Evolutionary conservation across 2,329 filamentous ascomycete genomes (phyloP), one percentile per base, ranked within the genome.

Genomic region (Mycocentrospora acerina): DNA sequence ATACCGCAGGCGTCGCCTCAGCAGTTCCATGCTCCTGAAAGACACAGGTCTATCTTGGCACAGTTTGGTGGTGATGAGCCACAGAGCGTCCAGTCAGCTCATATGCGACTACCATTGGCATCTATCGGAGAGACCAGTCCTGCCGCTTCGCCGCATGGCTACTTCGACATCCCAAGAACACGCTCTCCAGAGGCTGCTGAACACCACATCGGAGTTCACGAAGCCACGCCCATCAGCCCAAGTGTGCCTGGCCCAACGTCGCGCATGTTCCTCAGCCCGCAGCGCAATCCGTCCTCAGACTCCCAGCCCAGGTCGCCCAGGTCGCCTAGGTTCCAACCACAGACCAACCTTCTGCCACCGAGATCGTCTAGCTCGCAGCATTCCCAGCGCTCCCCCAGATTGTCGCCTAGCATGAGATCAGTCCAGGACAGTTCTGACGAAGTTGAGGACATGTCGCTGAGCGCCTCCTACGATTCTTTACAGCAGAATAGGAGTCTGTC

Each of bases 401-500:
- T 53, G 18, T 69, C 67, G 8, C 67, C 73, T n/a, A 75, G 71
- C 55, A 70, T 73, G 24, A 59, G 71, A 32, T 74, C 74, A 9
- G 68, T 72, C 9, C 64, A 57, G 4, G 71, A 75, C 39, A 82
- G 80, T 18, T 83, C 81, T 2, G 78, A 80, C 42, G 87, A 90
- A 34, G 86, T 89, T 37, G 88, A 91, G 42, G 77, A 76, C 30
- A 76, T 77, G 56, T 79, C 77, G 2, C 72, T 76, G 41, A 71
- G 69, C n/a, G 71, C 74, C 10, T 80, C 77, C 9, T 76, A 75
- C 35, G 88, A 88, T 32, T 81, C 85, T 6, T 78, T 82, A 9
- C 74, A 79, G 24, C 55, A 54, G 18, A 73, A 80, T n/a, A 81
- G 90, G 29, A 93, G 93, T 60, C 71, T 90, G 33, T 95, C 90